phyloP scores from a whole-genome alignment of 192 early-diverging fungal species.

The Coemansia sp. region DNA sequence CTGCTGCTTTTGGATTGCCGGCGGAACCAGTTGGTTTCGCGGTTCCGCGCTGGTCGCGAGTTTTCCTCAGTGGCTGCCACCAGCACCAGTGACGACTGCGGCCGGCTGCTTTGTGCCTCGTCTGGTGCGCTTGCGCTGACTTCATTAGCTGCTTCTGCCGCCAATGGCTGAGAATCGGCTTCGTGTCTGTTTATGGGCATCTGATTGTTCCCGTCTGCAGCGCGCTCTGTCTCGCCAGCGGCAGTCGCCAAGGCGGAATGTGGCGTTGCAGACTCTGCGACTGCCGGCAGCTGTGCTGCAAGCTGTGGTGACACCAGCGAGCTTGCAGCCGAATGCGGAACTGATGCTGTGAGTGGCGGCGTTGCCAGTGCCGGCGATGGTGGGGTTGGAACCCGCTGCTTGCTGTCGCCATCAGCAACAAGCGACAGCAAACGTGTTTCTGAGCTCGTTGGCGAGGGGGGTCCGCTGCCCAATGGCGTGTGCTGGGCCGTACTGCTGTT shows the following conservation, averaged over 20 bases:
- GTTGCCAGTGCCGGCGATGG: conserved; percentile 6
- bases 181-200: background rate
- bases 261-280: background rate
- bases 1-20: conserved; percentile 28
- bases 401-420: too few relatives aligned
- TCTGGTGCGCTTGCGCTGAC: background rate
- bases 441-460: background rate
- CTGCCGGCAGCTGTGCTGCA: background rate
- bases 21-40: conserved; percentile 41
- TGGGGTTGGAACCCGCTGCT: background rate
- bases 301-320: conserved; percentile 20
- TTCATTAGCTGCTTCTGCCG: background rate
- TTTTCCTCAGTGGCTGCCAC: conserved; percentile 40
- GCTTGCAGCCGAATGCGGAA: conserved; percentile 3
- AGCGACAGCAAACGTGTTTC: conserved; percentile 4
- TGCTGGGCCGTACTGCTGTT: conserved; percentile 2
- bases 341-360: conserved; percentile 12
- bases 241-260: background rate
- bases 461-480: background rate
- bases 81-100: conserved; percentile 29
- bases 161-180: too few relatives aligned
- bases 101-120: conserved; percentile 9
- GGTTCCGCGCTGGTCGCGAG: conserved; percentile 10
- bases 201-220: background rate
- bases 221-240: background rate